Percentiles rank a stretch among this genome's conserved stretches.
These are phyloP conservation scores for Cercospora nicotianae DNA, from an alignment of 2,329 filamentous ascomycete species.

Conservation along the genomic window DNA sequence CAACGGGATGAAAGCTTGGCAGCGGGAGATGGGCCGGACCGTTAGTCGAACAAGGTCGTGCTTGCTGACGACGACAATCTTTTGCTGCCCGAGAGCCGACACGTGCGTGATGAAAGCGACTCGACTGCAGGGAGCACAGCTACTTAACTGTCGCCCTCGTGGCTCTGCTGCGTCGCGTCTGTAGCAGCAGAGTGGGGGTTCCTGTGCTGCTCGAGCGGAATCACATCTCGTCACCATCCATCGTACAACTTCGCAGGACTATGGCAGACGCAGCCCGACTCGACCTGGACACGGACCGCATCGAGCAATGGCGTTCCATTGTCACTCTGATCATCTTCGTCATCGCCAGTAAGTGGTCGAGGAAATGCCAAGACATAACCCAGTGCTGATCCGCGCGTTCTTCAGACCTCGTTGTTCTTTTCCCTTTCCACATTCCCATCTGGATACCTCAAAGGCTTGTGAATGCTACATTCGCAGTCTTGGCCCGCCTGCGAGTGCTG, in stretches of 20 bases:
- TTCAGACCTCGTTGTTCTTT: constrained; percentile 66
- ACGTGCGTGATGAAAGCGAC: neutral
- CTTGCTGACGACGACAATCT: neutral
- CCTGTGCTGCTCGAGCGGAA: neutral
- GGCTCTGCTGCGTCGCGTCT: neutral
- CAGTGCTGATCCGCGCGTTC: neutral
- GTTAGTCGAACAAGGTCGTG: neutral
- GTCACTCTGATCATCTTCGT: constrained; percentile 69
- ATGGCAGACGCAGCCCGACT: constrained; percentile 15
- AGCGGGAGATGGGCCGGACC: neutral
- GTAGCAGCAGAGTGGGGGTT: neutral
- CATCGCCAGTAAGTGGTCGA: constrained; percentile 61
- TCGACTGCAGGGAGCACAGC: neutral
- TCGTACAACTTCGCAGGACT: neutral
- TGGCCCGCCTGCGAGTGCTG: constrained; percentile 56
- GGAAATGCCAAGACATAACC: neutral
- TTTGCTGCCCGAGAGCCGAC: neutral
- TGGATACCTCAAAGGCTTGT: constrained; percentile 56
- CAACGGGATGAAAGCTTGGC: neutral
- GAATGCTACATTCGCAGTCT: constrained; percentile 46
- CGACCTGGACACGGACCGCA: constrained; percentile 54
- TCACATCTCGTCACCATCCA: neutral
- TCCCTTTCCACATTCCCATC: constrained; percentile 66
- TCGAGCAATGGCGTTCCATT: constrained; percentile 68
- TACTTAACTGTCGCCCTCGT: constrained; percentile 4